These are phyloP conservation scores for Metschnikowia cubensis DNA, from an alignment of 805 yeast species.

Conservation along the genomic window DNA sequence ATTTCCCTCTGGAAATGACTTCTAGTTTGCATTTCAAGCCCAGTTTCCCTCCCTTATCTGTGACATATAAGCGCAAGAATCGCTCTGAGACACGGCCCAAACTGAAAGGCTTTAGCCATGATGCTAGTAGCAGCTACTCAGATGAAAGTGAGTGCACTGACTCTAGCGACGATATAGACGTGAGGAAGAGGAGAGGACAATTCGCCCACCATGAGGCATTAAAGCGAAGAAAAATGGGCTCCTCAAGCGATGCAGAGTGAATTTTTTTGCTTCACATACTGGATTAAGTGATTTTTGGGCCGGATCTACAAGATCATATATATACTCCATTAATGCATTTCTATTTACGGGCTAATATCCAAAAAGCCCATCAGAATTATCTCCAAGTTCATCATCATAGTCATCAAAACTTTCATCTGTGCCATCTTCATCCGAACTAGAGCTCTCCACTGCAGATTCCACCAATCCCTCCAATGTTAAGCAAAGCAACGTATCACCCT, in stretches of 20 bases:
- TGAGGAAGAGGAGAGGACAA: slow-evolving; percentile 7
- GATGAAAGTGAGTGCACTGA: slow-evolving; percentile 19
- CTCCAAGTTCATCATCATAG: slow-evolving; percentile 57
- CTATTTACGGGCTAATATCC: slow-evolving; percentile 25
- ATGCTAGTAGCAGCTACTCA: slow-evolving; percentile 13
- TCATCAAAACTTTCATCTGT: slow-evolving; percentile 32
- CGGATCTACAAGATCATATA: not conserved
- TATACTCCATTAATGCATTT: slow-evolving; percentile 10
- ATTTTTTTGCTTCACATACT: not conserved
- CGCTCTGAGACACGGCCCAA: slow-evolving; percentile 8
- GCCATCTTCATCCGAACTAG: slow-evolving; percentile 39
- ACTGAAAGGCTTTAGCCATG: slow-evolving; percentile 7
- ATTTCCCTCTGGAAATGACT: slow-evolving; percentile 25
- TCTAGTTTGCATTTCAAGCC: slow-evolving; percentile 29
- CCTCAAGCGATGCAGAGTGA: slow-evolving; percentile 1
- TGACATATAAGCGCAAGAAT: slow-evolving; percentile 23
- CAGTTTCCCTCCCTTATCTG: slow-evolving; percentile 37
- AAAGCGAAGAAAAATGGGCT: slow-evolving; percentile 6
- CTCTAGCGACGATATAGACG: slow-evolving; percentile 13
- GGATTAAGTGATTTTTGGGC: slow-evolving; percentile 1
- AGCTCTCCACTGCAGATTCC: slow-evolving; percentile 26
- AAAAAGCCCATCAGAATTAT: slow-evolving; percentile 50
- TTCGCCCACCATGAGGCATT: slow-evolving; percentile 5
- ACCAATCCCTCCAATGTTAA: slow-evolving; percentile 41
- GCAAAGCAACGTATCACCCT: slow-evolving; percentile 55